A percentile compares a stretch with the other conserved stretches of the same genome.
Conservation (phyloP, 257 asterid genomes). For the Nicotiana paniculata region DNA sequence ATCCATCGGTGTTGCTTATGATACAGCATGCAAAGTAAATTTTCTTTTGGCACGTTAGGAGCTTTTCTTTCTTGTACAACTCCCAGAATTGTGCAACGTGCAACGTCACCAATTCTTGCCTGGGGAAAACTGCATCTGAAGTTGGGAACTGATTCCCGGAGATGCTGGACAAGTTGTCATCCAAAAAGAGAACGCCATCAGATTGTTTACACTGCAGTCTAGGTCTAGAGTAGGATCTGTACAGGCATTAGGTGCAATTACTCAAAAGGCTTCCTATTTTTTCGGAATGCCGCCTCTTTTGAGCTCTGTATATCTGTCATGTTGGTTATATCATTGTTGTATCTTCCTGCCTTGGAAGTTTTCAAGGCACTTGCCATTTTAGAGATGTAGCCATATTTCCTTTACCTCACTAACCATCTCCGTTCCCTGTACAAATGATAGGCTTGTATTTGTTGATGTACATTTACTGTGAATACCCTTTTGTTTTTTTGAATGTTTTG, state of each 20-base stretch:
- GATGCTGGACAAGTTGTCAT: conserved; percentile 6
- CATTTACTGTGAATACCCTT: background rate
- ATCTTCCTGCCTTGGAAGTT: background rate
- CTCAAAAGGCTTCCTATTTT: conserved; percentile 17
- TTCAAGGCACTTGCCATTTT: background rate
- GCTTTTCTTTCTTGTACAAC: background rate
- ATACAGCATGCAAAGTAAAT: conserved; percentile 42
- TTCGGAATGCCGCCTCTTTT: conserved; percentile 29
- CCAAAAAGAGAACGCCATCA: conserved; percentile 1
- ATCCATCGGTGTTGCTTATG: conserved; percentile 58
- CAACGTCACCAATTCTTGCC: background rate
- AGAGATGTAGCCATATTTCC: background rate
- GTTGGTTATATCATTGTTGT: background rate
- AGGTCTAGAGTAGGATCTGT: conserved; percentile 30
- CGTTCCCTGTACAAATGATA: background rate
- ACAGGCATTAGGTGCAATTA: conserved; percentile 25
- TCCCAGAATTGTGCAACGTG: background rate
- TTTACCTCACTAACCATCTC: background rate
- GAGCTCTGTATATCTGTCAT: conserved; percentile 36
- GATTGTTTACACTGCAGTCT: conserved; percentile 27
- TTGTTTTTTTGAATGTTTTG: too few species aligned
- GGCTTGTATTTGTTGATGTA: conserved; percentile 1
- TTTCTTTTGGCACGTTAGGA: background rate
- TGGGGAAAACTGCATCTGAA: conserved; percentile 9
- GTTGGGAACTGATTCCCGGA: conserved; percentile 15